These are phyloP conservation scores for Boletus patriciae DNA, from an alignment of 768 basidiomycete species.

Conservation along the genomic window DNA sequence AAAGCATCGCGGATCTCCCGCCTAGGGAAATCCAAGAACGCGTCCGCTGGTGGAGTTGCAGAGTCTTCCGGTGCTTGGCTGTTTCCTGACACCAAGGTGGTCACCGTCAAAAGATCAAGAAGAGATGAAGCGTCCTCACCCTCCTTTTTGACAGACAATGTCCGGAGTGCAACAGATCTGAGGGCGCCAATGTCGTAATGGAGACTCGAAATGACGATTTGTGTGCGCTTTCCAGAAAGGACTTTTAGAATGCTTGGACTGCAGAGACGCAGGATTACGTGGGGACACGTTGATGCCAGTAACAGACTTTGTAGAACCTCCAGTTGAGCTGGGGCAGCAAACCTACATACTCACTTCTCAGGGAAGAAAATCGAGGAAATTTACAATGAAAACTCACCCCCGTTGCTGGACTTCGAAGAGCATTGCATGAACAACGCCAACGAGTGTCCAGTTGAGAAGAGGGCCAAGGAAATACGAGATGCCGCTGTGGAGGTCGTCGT, in stretches of 20 bases:
- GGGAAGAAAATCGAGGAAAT: background rate
- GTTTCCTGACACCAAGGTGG: constrained; percentile 12
- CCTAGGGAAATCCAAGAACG: constrained; percentile 55
- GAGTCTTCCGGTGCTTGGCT: constrained; percentile 18
- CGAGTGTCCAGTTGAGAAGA: constrained; percentile 76
- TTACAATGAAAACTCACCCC: constrained; percentile 41
- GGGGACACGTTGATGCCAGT: constrained; percentile 64
- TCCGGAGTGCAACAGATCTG: constrained; percentile 39
- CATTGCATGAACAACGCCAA: constrained; percentile 67
- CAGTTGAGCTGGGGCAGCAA: constrained; percentile 49
- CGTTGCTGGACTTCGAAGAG: constrained; percentile 57
- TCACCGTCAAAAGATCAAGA: background rate
- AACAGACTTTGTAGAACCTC: constrained; percentile 68
- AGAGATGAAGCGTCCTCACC: constrained; percentile 31
- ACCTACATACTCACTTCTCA: constrained; percentile 35
- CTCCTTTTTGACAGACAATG: constrained; percentile 37
- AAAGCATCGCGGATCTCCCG: constrained; percentile 60
- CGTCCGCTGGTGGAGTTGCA: constrained; percentile 28
- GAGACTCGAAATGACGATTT: constrained; percentile 31
- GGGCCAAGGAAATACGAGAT: constrained; percentile 75
- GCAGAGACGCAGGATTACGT: constrained; percentile 63
- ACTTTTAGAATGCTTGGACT: constrained; percentile 52
- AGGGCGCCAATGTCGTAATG: constrained; percentile 41
- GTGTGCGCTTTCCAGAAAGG: constrained; percentile 41
- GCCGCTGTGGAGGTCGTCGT: constrained; percentile 68